phyloP scores from a whole-genome alignment of 73 alveolate species.

The Uronychia setigera region DNA sequence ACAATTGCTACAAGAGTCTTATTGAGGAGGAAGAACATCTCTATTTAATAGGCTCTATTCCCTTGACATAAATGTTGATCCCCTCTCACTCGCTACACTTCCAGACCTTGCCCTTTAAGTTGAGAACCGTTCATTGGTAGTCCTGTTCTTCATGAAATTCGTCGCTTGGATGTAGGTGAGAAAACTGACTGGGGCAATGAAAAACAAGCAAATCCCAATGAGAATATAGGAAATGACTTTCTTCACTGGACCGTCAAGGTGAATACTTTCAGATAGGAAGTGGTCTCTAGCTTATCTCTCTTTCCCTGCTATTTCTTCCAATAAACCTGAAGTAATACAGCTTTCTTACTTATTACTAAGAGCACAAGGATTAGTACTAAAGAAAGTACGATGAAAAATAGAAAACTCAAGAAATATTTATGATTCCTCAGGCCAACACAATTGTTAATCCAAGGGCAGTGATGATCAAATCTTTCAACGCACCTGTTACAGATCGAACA shows the following conservation, averaged over 20 bases:
- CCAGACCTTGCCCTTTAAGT: conserved; percentile 3
- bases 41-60: not conserved
- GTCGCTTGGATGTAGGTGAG: conserved; percentile 9
- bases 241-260: not conserved
- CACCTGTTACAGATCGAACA: conserved; percentile 83
- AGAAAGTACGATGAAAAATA: conserved; percentile 10
- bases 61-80: not conserved
- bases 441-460: conserved; percentile 90
- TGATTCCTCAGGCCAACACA: conserved; percentile 74
- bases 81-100: not conserved
- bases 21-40: not conserved
- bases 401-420: conserved; percentile 26
- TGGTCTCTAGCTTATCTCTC: no score
- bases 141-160: conserved; percentile 28
- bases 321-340: no score
- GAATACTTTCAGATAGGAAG: no score
- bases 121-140: conserved; percentile 40
- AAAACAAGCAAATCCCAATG: conserved; percentile 21
- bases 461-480: conserved; percentile 88
- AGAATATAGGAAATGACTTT: not conserved
- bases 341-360: conserved; percentile 16
- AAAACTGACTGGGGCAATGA: conserved; percentile 32
- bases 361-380: not conserved
- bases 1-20: not conserved
- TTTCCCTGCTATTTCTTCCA: no score